Percentiles rank a stretch among this genome's conserved stretches.
Evolutionary conservation across 352 stramenopile species (phyloP).

Genomic region (Hyaloperonospora brassicae): DNA sequence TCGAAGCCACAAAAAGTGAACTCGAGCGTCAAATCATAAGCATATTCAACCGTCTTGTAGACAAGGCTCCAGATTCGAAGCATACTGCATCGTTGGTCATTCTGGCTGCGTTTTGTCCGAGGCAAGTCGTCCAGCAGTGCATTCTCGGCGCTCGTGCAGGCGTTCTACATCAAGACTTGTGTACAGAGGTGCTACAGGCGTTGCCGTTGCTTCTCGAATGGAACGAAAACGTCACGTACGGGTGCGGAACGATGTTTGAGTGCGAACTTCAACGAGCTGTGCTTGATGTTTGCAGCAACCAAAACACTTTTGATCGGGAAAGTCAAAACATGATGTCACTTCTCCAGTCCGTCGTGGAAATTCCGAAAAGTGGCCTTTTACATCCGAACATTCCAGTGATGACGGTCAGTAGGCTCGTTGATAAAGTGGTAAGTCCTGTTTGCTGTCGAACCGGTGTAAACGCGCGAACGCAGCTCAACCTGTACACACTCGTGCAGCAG

Average conservation of each 20-base stretch:
- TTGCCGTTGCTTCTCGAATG: slow-evolving; percentile 32
- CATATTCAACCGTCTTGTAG: slow-evolving; percentile 34
- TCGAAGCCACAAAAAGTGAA: not conserved
- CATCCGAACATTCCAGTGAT: slow-evolving; percentile 5
- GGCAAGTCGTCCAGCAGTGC: slow-evolving; percentile 22
- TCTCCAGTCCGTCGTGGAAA: slow-evolving; percentile 17
- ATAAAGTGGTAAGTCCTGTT: slow-evolving; percentile 14
- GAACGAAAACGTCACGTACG: slow-evolving; percentile 5
- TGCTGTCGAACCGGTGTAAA: slow-evolving; percentile 1
- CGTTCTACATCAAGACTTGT: slow-evolving; percentile 21
- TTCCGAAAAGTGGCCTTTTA: not conserved
- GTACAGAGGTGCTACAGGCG: slow-evolving; percentile 15
- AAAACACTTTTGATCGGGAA: slow-evolving; percentile 22
- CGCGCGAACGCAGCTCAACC: slow-evolving; percentile 9
- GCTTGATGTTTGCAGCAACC: slow-evolving; percentile 14
- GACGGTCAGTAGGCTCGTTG: slow-evolving; percentile 8
- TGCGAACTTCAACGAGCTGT: slow-evolving; percentile 21
- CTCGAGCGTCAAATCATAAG: slow-evolving; percentile 19
- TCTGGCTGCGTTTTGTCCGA: slow-evolving; percentile 26
- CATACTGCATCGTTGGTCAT: slow-evolving; percentile 14
- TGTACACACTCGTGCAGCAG: slow-evolving; percentile 11
- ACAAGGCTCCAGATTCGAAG: slow-evolving; percentile 6
- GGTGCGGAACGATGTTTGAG: slow-evolving; percentile 7
- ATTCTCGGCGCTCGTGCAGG: slow-evolving; percentile 16
- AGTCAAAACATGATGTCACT: slow-evolving; percentile 23